phyloP scores from a whole-genome alignment of 345 rosid genomes.

The Excoecaria cochinchinensis region DNA sequence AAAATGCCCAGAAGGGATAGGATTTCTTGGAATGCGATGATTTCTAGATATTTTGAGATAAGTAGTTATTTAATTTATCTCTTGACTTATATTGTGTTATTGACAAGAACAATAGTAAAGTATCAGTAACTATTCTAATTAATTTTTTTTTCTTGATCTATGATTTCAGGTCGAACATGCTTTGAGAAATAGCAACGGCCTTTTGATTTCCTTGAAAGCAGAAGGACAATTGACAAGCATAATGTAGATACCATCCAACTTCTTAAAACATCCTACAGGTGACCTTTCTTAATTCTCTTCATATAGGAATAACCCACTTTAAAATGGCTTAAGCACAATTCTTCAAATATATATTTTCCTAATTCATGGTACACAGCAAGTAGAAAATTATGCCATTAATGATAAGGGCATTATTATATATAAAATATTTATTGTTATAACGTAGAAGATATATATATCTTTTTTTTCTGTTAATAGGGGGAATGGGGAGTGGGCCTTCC shows the following conservation, averaged over 20 bases:
- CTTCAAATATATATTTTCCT: not conserved
- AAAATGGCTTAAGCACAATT: no score
- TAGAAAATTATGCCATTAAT: no score
- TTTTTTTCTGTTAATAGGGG: no score
- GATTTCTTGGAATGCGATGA: slow-evolving; percentile 95
- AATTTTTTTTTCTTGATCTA: not conserved
- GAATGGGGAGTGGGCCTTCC: no score
- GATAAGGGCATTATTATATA: no score
- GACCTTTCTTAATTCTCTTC: not conserved
- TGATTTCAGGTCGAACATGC: not conserved
- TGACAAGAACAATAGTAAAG: no score
- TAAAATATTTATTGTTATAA: no score
- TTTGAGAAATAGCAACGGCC: not conserved
- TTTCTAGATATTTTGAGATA: slow-evolving; percentile 81
- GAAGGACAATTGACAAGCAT: not conserved
- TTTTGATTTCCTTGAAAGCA: not conserved
- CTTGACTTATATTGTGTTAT: no score
- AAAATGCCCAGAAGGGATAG: slow-evolving; percentile 69
- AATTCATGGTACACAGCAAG: not conserved
- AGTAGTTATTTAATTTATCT: no score
- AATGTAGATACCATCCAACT: not conserved
- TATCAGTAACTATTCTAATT: not conserved
- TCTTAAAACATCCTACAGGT: slow-evolving; percentile 7
- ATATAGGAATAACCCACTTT: no score
- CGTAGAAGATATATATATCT: no score